Evolutionary conservation across 2,329 filamentous ascomycete species (phyloP).

Genomic region (Rasamsonia emersonii): DNA sequence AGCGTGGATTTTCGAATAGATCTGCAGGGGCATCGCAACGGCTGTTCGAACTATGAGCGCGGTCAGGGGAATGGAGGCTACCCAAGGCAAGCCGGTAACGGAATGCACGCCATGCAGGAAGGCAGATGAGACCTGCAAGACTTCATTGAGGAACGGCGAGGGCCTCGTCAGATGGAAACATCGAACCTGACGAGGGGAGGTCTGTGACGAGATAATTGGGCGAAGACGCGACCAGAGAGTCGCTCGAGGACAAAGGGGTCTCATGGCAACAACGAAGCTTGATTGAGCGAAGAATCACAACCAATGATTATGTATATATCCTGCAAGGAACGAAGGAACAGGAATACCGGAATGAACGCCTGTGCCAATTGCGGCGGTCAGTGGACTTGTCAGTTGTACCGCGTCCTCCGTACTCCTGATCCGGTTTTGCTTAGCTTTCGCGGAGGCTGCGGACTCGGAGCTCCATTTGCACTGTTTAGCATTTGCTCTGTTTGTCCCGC

Average conservation of each 20-base stretch:
- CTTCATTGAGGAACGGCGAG: slow-evolving; percentile 33
- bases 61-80: slow-evolving; percentile 44
- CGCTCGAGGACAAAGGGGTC: slow-evolving; percentile 10
- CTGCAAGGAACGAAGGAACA: too few relatives aligned
- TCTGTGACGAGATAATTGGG: slow-evolving; percentile 2
- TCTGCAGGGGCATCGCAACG: slow-evolving; percentile 40
- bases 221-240: slow-evolving; percentile 4
- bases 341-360: too few relatives aligned
- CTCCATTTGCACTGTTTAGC: too few relatives aligned
- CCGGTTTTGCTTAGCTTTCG: neutral
- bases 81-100: slow-evolving; percentile 45
- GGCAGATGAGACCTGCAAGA: slow-evolving; percentile 36
- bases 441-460: neutral
- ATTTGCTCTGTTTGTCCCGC: slow-evolving; percentile 6
- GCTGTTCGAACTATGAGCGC: slow-evolving; percentile 43
- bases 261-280: slow-evolving; percentile 5
- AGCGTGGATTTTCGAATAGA: slow-evolving; percentile 33
- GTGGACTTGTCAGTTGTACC: too few relatives aligned
- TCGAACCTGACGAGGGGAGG: slow-evolving; percentile 24
- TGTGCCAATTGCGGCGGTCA: too few relatives aligned
- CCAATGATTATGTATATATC: too few relatives aligned
- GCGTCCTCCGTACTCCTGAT: too few relatives aligned
- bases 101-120: slow-evolving; percentile 45
- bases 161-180: slow-evolving; percentile 44
- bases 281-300: too few relatives aligned